Base-by-base conservation (phyloP, 768 basidiomycete species). In the Boletus reticuloceps region DNA sequence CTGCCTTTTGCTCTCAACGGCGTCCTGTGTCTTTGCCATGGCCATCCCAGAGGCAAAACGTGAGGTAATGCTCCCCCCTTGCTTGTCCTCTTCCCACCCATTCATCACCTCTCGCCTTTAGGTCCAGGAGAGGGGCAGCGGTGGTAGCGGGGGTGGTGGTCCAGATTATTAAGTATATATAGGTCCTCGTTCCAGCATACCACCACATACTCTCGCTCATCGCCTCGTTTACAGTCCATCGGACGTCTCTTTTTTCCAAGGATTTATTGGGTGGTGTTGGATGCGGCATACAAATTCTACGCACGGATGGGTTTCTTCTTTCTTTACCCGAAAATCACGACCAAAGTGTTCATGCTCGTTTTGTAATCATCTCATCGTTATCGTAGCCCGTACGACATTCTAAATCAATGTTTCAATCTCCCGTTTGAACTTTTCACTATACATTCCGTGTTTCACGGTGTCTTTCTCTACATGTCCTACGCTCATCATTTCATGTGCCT, bases 1-100 rank as follows among this genome's bases (percentile, higher is more conserved):
- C 45, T 6, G 58, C 17, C 29, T 53, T 10, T 2, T 64, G 43
- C 58, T 68, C 56, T 59, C 66, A 0, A 50, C 56, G 5, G 45
- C 46, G 0, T 59, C 56, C 0, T 55, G 47, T 32, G 50, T 38
- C n/a, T 31, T 63, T 16, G 54, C 61, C n/a, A 49, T 31, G 5
- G 50, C 53, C 29, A 31, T 68, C n/a, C 58, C 64, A 12, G 25
- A 55, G 0, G 10, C 25, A 6, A 47, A 49, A 22, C 60, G 39
- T 17, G 46, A 63, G 37, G 64, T 56, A 52, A 32, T 6, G 1
- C 6, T 19, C 20, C 39, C 36, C 36, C 13, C 1, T 16, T 16
- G 36, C 12, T 16, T 7, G 36, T 13, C 36, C 36, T 13, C 36
- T 37, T 37, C 36, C 16, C 36, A 13, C 36, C 36, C 36, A 16